A percentile compares a stretch with the other conserved stretches of the same genome.
Evolutionary conservation across 2,329 filamentous ascomycete genomes (phyloP).

Genomic region (Leptographium procerum): DNA sequence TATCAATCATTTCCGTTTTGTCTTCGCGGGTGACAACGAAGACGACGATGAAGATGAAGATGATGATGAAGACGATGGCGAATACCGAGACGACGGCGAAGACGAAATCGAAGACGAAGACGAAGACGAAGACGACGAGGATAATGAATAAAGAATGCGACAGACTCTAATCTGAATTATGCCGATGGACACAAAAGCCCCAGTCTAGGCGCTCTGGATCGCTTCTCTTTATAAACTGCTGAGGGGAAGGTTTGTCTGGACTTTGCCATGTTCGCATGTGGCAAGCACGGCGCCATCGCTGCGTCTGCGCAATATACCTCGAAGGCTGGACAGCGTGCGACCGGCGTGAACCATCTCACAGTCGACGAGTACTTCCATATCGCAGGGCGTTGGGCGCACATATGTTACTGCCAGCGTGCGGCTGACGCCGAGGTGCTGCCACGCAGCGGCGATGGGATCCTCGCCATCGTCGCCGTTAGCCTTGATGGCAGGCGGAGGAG

Average conservation of each 20-base stretch:
- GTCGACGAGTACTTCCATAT: conserved; percentile 38
- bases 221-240: not conserved
- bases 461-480: not conserved
- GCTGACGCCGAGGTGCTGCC: conserved; percentile 51
- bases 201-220: not conserved
- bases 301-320: conserved; percentile 41
- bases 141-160: not conserved
- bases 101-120: not conserved
- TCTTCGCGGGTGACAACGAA: not conserved
- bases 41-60: conserved; percentile 2
- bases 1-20: conserved; percentile 3
- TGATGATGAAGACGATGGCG: conserved; percentile 2
- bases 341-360: conserved; percentile 49
- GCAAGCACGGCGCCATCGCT: conserved; percentile 42
- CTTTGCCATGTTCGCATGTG: conserved; percentile 54
- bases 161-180: too few species aligned
- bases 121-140: not conserved
- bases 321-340: conserved; percentile 38
- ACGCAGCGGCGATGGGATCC: conserved; percentile 17
- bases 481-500: conserved; percentile 23
- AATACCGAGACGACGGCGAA: not conserved
- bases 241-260: conserved; percentile 24
- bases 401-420: conserved; percentile 58
- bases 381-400: conserved; percentile 46
- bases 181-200: not conserved